Percentiles rank a stretch among this genome's conserved stretches.
phyloP scores from a whole-genome alignment of 1,139 yeast genomes.

The Trichomonascaceae sp. region DNA sequence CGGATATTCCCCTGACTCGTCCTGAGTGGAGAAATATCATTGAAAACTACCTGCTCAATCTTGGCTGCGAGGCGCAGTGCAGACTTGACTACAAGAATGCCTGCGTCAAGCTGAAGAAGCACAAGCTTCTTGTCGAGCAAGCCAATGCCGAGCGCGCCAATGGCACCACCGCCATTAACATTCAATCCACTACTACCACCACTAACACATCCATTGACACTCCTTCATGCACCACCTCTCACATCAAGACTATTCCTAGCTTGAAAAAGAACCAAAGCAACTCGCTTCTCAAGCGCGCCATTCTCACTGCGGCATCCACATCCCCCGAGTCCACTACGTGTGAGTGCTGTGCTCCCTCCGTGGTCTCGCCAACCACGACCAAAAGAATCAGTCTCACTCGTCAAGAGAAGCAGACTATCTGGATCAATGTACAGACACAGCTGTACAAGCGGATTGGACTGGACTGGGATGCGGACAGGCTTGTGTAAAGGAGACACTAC shows the following conservation, averaged over 20 bases:
- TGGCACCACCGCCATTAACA: not conserved
- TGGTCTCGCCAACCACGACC: slow-evolving; percentile 2
- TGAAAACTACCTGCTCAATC: slow-evolving; percentile 48
- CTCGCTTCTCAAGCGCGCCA: slow-evolving; percentile 19
- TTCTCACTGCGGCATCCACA: slow-evolving; percentile 18
- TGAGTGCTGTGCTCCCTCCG: slow-evolving; percentile 12
- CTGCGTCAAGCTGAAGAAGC: slow-evolving; percentile 30
- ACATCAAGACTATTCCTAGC: too few species aligned
- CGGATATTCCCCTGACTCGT: slow-evolving; percentile 18
- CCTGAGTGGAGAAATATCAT: slow-evolving; percentile 59
- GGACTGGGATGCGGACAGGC: slow-evolving; percentile 45
- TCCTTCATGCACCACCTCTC: slow-evolving; percentile 8
- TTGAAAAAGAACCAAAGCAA: slow-evolving; percentile 8
- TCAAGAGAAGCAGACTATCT: slow-evolving; percentile 41
- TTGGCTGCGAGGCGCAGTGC: slow-evolving; percentile 60
- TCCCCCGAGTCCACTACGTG: too few species aligned
- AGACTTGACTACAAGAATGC: slow-evolving; percentile 41
- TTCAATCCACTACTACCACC: not conserved
- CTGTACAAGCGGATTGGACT: slow-evolving; percentile 43
- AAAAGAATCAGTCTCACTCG: slow-evolving; percentile 29
- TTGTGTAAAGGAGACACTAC: slow-evolving; percentile 8
- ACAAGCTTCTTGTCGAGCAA: slow-evolving; percentile 20
- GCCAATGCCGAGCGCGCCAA: not conserved
- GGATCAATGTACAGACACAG: slow-evolving; percentile 47
- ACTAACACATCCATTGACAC: not conserved